These are phyloP conservation scores for Leccinellum albellum DNA, from an alignment of 768 basidiomycete species.

Conservation along the genomic window DNA sequence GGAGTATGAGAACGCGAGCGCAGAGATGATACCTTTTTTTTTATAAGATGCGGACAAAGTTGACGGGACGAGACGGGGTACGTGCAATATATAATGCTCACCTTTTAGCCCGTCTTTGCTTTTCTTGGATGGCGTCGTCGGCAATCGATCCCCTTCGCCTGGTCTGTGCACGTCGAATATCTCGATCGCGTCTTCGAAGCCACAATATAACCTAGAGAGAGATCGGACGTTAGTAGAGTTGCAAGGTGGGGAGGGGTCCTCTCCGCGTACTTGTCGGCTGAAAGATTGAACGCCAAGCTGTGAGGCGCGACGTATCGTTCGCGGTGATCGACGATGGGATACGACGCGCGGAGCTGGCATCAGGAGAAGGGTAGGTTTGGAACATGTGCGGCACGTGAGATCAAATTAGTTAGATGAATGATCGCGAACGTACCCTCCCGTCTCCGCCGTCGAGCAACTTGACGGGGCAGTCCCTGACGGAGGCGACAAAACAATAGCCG, in stretches of 20 bases:
- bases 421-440: slow-evolving; percentile 56
- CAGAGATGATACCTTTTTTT: slow-evolving; percentile 73
- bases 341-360: slow-evolving; percentile 82
- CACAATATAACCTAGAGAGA: slow-evolving; percentile 65
- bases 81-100: slow-evolving; percentile 20
- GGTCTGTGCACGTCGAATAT: slow-evolving; percentile 74
- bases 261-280: slow-evolving; percentile 55
- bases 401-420: neutral
- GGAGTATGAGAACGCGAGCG: slow-evolving; percentile 70
- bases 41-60: neutral
- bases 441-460: slow-evolving; percentile 77
- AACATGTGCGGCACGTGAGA: neutral
- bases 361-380: too few relatives aligned
- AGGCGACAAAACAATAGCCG: slow-evolving; percentile 79
- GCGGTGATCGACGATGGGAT: slow-evolving; percentile 89
- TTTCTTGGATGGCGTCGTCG: slow-evolving; percentile 69
- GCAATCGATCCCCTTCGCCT: slow-evolving; percentile 67
- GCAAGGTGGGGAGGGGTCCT: neutral
- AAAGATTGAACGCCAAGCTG: slow-evolving; percentile 70
- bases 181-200: slow-evolving; percentile 82
- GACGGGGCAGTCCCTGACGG: slow-evolving; percentile 81
- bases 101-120: slow-evolving; percentile 88
- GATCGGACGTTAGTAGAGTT: neutral
- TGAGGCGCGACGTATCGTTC: slow-evolving; percentile 89
- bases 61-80: too few relatives aligned